Evolutionary conservation across 2,329 filamentous ascomycete genomes (phyloP), one percentile per base, ranked within the genome.

Genomic region (Aspergillus novoparasiticus): DNA sequence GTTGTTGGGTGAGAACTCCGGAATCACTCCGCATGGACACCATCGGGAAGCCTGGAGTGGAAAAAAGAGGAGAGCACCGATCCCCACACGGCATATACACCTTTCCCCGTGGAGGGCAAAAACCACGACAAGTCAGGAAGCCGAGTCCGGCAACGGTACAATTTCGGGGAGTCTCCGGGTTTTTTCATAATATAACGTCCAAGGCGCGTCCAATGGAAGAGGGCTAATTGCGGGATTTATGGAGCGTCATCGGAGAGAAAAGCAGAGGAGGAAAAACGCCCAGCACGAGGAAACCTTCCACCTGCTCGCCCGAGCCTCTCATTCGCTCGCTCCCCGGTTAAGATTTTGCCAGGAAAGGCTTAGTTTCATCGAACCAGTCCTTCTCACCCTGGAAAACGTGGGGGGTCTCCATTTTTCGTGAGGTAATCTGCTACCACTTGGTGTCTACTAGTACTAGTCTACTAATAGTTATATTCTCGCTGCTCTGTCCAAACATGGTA

Each of bases 121-220:
- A 46, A 23, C 14, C 19, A 58, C 41, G 57, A 43, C 34, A 8
- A 16, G 14, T 16, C 34, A 36, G 12, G 39, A 56, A 36, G 43
- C 60, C 60, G 53, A 57, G 6, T 30, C 46, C 46, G 46, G 46
- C 8, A 26, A 46, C 63, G 63, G 63, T 55, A 54, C 46, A 64
- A 61, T 50, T 21, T 64, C 62, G 62, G 62, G 34, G 62, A 61
- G 48, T 61, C 59, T 61, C 63, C 54, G 63, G 57, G 12, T 34
- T 39, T 28, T 28, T 50, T 26, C n/a, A 19, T 19, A 16, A 16
- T 39, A 14, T 32, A 12, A 36, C 6, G 34, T 54, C 30, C 12
- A 10, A 19, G 32, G 8, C 6, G 6, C 12, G 19, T 59, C 57
- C 57, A 59, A 48, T 59, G 21, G 46, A 51, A 39, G 16, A 28